phyloP scores from a whole-genome alignment of 2,329 filamentous ascomycete genomes.

The Pyricularia grisea region DNA sequence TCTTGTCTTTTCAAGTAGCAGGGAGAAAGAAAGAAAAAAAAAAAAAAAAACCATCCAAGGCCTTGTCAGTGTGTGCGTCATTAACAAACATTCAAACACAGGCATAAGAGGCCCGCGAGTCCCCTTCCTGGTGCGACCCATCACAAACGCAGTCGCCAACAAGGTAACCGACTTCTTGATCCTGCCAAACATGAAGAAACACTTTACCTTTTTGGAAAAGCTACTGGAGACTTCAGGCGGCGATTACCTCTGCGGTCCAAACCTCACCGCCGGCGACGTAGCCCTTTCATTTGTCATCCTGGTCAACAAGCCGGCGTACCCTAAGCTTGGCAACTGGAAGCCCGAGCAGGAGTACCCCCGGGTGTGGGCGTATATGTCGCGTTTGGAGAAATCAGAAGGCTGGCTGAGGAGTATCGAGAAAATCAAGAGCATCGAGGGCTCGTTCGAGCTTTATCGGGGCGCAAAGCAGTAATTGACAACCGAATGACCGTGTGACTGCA shows the following conservation, averaged over 20 bases:
- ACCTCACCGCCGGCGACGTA: constrained; percentile 40
- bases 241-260: constrained; percentile 38
- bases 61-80: not conserved
- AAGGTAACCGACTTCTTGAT: constrained; percentile 30
- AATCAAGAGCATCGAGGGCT: constrained; percentile 39
- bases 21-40: not conserved
- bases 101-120: constrained; percentile 34
- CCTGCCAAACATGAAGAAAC: constrained; percentile 35
- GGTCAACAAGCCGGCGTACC: not conserved
- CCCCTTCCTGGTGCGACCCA: constrained; percentile 44
- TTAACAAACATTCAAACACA: constrained; percentile 9
- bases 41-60: not conserved
- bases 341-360: constrained; percentile 26
- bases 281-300: constrained; percentile 3
- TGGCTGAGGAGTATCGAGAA: constrained; percentile 38
- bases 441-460: constrained; percentile 14
- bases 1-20: not conserved
- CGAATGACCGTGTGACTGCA: not conserved
- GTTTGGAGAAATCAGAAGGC: constrained; percentile 34
- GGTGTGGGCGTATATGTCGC: constrained; percentile 35
- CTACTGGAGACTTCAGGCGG: constrained; percentile 34
- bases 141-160: constrained; percentile 36
- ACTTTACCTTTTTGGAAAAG: constrained; percentile 40
- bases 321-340: constrained; percentile 7
- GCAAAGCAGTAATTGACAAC: not conserved